A percentile compares a stretch with the other conserved stretches of the same genome.
Evolutionary conservation across 2,329 filamentous ascomycete species (phyloP).

Genomic region (Phyllosticta ampelicida): DNA sequence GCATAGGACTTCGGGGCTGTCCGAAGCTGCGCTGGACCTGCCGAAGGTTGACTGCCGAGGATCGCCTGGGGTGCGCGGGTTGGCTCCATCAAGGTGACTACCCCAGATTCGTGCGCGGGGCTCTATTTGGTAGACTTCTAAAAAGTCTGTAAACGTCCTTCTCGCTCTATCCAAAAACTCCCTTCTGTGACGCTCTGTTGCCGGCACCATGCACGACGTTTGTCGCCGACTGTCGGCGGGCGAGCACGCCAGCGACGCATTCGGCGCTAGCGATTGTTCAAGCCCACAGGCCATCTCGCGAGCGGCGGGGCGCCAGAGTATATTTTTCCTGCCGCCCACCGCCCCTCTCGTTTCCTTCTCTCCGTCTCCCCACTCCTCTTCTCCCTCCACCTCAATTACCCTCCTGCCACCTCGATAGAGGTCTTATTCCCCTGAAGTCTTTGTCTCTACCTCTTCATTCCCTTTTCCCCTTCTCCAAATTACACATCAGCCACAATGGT

Average conservation of each 20-base stretch:
- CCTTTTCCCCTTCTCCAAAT: not conserved
- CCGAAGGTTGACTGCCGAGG: constrained; percentile 10
- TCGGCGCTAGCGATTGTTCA: constrained; percentile 7
- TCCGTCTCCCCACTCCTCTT: not conserved
- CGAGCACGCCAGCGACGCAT: constrained; percentile 11
- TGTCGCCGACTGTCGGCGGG: not conserved
- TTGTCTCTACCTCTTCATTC: not conserved
- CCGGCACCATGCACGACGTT: not conserved
- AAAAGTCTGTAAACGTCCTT: not conserved
- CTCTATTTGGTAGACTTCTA: constrained; percentile 4
- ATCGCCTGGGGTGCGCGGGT: constrained; percentile 8
- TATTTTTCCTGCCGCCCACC: constrained; percentile 9
- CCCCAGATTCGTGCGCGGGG: constrained; percentile 10
- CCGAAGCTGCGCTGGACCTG: not conserved
- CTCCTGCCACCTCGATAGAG: constrained; percentile 2
- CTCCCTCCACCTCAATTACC: constrained; percentile 1
- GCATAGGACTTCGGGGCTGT: no score
- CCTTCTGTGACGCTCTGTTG: not conserved
- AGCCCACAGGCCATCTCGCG: constrained; percentile 5
- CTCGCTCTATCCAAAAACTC: not conserved
- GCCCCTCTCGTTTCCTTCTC: not conserved
- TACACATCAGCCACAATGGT: constrained; percentile 29
- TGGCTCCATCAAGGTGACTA: constrained; percentile 10
- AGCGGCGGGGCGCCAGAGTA: constrained; percentile 8
- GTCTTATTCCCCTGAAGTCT: constrained; percentile 1